Evolutionary conservation across 352 stramenopile species (phyloP).

Genomic region (Globisporangium acanthophoron): DNA sequence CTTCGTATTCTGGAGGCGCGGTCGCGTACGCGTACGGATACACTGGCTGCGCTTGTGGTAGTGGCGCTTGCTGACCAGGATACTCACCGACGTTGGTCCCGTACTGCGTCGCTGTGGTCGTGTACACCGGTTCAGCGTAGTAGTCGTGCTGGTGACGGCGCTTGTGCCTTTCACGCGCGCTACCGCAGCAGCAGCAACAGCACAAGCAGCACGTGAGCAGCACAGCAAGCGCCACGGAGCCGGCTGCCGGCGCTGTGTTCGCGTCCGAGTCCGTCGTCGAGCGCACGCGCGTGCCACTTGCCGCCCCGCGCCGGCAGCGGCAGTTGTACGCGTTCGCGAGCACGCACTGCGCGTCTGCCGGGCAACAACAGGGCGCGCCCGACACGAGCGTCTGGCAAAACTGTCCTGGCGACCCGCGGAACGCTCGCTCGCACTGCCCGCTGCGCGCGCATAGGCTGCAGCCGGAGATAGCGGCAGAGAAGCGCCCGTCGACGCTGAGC

Average conservation of each 20-base stretch:
- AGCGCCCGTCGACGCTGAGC: conserved; percentile 15
- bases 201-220: conserved; percentile 43
- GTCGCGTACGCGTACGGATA: conserved; percentile 49
- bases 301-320: conserved; percentile 33
- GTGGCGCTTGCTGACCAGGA: neutral
- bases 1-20: conserved; percentile 22
- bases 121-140: conserved; percentile 24
- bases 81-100: conserved; percentile 19
- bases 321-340: conserved; percentile 48
- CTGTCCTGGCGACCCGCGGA: conserved; percentile 46
- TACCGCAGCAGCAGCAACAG: conserved; percentile 53
- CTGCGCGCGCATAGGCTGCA: conserved; percentile 58
- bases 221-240: conserved; percentile 15
- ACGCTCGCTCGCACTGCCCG: conserved; percentile 56
- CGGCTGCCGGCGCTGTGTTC: conserved; percentile 6
- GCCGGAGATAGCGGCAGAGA: conserved; percentile 46
- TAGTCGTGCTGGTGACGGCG: conserved; percentile 21
- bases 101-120: conserved; percentile 24
- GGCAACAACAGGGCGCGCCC: conserved; percentile 58
- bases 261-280: conserved; percentile 16
- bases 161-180: conserved; percentile 17
- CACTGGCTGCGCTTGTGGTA: conserved; percentile 14
- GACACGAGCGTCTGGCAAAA: conserved; percentile 58
- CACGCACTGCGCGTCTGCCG: conserved; percentile 46
- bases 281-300: conserved; percentile 15